phyloP scores from a whole-genome alignment of 202 grass and related monocot genomes.

The Digitaria exilis region DNA sequence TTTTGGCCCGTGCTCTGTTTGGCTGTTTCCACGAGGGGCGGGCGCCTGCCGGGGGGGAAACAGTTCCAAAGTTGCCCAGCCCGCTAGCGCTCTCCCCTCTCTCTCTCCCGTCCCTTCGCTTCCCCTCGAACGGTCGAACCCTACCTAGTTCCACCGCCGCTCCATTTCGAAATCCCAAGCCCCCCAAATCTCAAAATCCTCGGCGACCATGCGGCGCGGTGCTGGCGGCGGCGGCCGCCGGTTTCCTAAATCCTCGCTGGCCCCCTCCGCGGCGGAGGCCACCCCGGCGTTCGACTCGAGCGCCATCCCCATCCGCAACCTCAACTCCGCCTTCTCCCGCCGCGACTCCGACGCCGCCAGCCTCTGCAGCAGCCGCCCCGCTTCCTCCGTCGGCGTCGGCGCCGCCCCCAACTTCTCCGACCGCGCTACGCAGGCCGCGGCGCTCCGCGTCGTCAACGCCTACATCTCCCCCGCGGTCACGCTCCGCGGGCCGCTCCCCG shows the following conservation, averaged over 20 bases:
- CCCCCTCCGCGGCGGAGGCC: constrained; percentile 1
- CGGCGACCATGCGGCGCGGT: constrained; percentile 6
- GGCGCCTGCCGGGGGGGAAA: too few relatives aligned
- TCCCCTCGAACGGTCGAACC: too few relatives aligned
- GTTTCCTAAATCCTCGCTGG: constrained; percentile 43
- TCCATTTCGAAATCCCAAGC: neutral
- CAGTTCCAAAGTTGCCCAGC: too few relatives aligned
- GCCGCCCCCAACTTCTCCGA: neutral
- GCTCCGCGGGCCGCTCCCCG: too few relatives aligned
- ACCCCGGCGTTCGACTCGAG: constrained; percentile 17
- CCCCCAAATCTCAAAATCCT: neutral
- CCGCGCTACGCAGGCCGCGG: neutral
- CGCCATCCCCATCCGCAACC: constrained; percentile 47
- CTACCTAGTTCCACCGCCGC: too few relatives aligned
- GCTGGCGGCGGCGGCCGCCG: constrained; percentile 36
- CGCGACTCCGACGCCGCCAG: constrained; percentile 81
- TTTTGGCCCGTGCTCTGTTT: too few relatives aligned
- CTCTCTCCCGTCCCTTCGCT: too few relatives aligned
- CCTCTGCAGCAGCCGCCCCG: constrained; percentile 58
- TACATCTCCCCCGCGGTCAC: neutral
- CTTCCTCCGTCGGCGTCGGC: constrained; percentile 44
- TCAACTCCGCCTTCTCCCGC: constrained; percentile 63
- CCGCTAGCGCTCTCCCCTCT: too few relatives aligned
- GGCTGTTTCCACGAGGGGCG: too few relatives aligned
- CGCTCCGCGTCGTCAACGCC: neutral